phyloP scores from a whole-genome alignment of 2,329 filamentous ascomycete genomes.

The Fusarium austroafricanum region DNA sequence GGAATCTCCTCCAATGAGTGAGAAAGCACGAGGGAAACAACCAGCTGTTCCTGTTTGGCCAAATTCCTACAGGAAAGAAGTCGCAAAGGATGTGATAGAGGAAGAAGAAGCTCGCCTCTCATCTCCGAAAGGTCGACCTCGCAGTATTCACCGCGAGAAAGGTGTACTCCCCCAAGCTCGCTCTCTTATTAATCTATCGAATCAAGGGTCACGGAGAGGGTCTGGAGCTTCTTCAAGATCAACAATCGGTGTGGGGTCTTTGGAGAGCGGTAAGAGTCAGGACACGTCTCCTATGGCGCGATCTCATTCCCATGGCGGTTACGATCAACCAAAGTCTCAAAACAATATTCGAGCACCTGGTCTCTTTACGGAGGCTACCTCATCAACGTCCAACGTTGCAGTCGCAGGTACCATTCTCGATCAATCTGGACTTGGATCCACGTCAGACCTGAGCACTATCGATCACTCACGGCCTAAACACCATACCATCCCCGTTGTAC shows the following conservation, averaged over 20 bases:
- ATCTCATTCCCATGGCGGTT: constrained; percentile 50
- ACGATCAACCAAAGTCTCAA: constrained; percentile 36
- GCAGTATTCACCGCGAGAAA: constrained; percentile 25
- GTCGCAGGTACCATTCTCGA: constrained; percentile 60
- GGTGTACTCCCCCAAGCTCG: constrained; percentile 39
- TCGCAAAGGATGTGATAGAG: constrained; percentile 12
- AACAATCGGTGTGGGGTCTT: constrained; percentile 38
- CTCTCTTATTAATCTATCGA: constrained; percentile 42
- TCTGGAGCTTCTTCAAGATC: constrained; percentile 42
- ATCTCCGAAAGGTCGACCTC: constrained; percentile 20
- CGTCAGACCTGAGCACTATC: constrained; percentile 45
- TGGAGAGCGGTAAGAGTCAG: constrained; percentile 34
- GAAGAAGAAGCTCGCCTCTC: constrained; percentile 8
- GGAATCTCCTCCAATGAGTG: constrained; percentile 48
- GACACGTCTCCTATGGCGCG: constrained; percentile 47
- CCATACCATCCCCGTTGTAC: constrained; percentile 42
- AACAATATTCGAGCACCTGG: constrained; percentile 39
- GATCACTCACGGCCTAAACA: constrained; percentile 36
- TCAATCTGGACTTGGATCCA: constrained; percentile 49
- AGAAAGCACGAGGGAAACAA: constrained; percentile 63
- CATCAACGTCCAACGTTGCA: constrained; percentile 56
- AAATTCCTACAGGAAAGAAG: constrained; percentile 28
- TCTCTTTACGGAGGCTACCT: constrained; percentile 52
- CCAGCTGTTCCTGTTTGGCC: constrained; percentile 47
- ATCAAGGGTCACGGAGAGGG: constrained; percentile 33